These are phyloP conservation scores for Globomyces pollinis-pini DNA, from an alignment of 192 early-diverging fungal genomes.

Conservation along the genomic window DNA sequence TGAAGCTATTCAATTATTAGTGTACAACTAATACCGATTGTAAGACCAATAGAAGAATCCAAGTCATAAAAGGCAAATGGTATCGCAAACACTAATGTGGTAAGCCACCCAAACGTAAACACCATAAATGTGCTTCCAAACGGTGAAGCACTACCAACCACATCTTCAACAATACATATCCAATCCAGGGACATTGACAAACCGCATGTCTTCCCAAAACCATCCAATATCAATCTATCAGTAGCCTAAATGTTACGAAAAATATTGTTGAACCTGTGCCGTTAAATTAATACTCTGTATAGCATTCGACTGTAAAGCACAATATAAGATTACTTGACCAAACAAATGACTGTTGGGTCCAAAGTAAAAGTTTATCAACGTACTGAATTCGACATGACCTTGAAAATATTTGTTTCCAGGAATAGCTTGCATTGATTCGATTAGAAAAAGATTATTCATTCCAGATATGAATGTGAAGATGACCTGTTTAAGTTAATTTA, in stretches of 20 bases:
- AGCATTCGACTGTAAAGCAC: constrained; percentile 13
- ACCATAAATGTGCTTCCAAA: constrained; percentile 37
- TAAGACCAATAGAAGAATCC: neutral
- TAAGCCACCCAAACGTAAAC: constrained; percentile 34
- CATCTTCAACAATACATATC: too few species aligned
- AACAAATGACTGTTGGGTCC: constrained; percentile 12
- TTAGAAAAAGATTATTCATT: constrained; percentile 22
- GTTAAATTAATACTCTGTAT: constrained; percentile 30
- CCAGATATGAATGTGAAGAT: constrained; percentile 13
- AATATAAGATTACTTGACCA: constrained; percentile 20
- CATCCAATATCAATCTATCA: constrained; percentile 40
- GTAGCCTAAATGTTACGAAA: neutral
- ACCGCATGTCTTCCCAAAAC: constrained; percentile 43
- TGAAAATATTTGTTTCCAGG: constrained; percentile 42
- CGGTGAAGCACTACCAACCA: too few species aligned
- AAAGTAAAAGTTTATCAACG: constrained; percentile 32
- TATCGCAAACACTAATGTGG: constrained; percentile 4
- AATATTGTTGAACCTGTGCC: constrained; percentile 27
- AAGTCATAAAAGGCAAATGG: constrained; percentile 8
- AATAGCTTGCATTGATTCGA: constrained; percentile 41
- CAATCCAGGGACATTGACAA: constrained; percentile 21
- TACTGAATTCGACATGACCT: constrained; percentile 22
- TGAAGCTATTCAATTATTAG: too few species aligned
- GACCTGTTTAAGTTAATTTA: constrained; percentile 6
- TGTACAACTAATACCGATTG: too few species aligned